phyloP scores from a whole-genome alignment of 106 monocot genomes.

The Iris macrosiphon region DNA sequence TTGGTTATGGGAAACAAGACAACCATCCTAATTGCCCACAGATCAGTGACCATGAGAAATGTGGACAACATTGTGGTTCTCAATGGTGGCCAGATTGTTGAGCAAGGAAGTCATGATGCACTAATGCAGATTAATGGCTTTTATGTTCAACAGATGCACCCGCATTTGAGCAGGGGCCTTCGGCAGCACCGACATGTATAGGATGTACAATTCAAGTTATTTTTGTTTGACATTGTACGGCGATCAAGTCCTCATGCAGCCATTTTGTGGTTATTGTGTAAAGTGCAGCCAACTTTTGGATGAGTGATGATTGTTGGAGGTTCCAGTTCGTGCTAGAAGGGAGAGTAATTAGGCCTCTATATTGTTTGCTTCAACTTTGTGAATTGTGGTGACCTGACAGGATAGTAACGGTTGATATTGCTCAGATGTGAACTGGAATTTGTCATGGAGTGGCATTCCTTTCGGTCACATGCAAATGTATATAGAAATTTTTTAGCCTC shows the following conservation, averaged over 20 bases:
- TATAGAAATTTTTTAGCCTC: background rate
- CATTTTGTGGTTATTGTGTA: background rate
- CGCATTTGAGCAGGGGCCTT: slow-evolving; percentile 81
- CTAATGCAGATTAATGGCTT: slow-evolving; percentile 79
- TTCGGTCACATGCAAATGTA: no score
- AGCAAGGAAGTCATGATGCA: slow-evolving; percentile 84
- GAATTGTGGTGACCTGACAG: background rate
- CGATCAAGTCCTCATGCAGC: background rate
- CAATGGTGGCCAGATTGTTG: slow-evolving; percentile 81
- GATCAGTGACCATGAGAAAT: slow-evolving; percentile 88
- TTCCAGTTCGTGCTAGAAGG: background rate
- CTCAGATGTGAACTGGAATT: background rate
- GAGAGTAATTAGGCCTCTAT: background rate
- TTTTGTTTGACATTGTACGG: background rate
- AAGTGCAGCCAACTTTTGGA: background rate
- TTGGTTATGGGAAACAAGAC: slow-evolving; percentile 96
- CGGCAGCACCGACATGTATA: slow-evolving; percentile 60
- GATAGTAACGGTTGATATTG: background rate
- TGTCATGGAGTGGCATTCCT: background rate
- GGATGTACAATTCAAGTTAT: background rate
- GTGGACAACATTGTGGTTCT: slow-evolving; percentile 96
- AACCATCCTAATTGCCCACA: slow-evolving; percentile 83
- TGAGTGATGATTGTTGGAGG: background rate
- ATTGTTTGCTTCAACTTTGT: no score
- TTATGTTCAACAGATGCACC: slow-evolving; percentile 92